Evolutionary conservation across 306 rosid species (phyloP), one percentile per base, ranked within the genome.

Genomic region (Rosa multiflora): DNA sequence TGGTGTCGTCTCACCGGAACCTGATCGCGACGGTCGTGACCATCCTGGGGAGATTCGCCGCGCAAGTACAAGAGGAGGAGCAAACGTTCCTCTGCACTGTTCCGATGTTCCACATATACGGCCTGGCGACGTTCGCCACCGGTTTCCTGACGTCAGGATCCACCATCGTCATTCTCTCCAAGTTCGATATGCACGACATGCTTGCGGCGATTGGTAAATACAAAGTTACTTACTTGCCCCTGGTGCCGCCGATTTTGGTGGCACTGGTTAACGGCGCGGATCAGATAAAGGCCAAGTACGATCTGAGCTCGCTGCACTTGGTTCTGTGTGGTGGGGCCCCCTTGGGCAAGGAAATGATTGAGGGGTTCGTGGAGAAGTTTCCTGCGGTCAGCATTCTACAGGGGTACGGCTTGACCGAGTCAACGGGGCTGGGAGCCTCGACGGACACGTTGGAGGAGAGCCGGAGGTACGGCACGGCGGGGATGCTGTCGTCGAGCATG

Each of bases 41-140:
- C 18, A 83, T 91, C 0, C 51, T 83, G 1, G 77, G 83, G 47
- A 79, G 98, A 9, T 90, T 91, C 88, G 13, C 37, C 0, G 5
- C 72, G 13, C 70, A 37, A 17, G 46, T 18, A 0, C 85, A 72
- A 1, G 85, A 80, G 2, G 87, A 72, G 40, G 68, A 63, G 5
- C 87, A 91, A 48, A 90, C 89, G 53, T 91, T 87, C 78, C 80
- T 95, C 74, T 95, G 98, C 81, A 92, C 98, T 0, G 97, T 92
- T 13, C 98, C 98, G 1, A 95, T 95, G 99, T 92, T 91, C 78
- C 99, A 95, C 37, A 90, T 95, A 78, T 95, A 91, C 87, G 99
- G 99, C 47, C 77, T 92, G 2, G 96, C 64, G 0, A 90, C 80
- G 29, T 94, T 94, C 68, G 97, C 96, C 3, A 79, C 88, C 17